Conservation (phyloP, 371 early-diverging fungal species). For the Mortierella sp. region DNA sequence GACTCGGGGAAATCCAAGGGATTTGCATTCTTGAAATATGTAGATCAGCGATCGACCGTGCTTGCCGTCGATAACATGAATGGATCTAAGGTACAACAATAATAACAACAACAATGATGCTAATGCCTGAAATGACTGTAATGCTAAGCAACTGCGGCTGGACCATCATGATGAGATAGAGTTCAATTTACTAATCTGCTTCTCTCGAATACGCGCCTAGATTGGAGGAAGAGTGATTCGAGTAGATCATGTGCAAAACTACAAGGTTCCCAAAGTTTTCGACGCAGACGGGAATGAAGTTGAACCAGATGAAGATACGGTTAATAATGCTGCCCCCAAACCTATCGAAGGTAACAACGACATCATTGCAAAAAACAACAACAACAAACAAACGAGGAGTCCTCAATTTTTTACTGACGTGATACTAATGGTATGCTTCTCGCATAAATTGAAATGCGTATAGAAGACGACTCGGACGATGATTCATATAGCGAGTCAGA, state of each 20-base stretch:
- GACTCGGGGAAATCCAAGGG: constrained; percentile 91
- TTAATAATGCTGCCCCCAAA: constrained; percentile 77
- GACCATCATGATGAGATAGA: not conserved
- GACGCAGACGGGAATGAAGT: constrained; percentile 61
- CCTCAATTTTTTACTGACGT: no score
- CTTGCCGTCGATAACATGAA: constrained; percentile 97
- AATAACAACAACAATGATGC: not conserved
- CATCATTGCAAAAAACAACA: not conserved
- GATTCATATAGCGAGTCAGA: constrained; percentile 53
- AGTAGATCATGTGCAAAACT: constrained; percentile 80
- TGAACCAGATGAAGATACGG: constrained; percentile 45
- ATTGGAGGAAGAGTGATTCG: constrained; percentile 76
- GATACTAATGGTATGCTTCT: no score
- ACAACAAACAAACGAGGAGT: not conserved
- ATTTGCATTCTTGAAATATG: constrained; percentile 93
- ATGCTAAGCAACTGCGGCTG: not conserved
- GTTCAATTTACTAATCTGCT: not conserved
- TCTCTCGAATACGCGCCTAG: constrained; percentile 34
- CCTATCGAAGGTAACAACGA: constrained; percentile 58
- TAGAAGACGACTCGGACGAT: constrained; percentile 23
- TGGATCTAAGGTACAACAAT: constrained; percentile 73
- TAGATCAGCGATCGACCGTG: constrained; percentile 92
- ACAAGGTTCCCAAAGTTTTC: constrained; percentile 67
- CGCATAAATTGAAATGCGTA: not conserved
- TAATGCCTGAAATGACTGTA: not conserved